These are phyloP conservation scores for Cryoendolithus antarcticus DNA, from an alignment of 2,329 filamentous ascomycete species.

Conservation along the genomic window DNA sequence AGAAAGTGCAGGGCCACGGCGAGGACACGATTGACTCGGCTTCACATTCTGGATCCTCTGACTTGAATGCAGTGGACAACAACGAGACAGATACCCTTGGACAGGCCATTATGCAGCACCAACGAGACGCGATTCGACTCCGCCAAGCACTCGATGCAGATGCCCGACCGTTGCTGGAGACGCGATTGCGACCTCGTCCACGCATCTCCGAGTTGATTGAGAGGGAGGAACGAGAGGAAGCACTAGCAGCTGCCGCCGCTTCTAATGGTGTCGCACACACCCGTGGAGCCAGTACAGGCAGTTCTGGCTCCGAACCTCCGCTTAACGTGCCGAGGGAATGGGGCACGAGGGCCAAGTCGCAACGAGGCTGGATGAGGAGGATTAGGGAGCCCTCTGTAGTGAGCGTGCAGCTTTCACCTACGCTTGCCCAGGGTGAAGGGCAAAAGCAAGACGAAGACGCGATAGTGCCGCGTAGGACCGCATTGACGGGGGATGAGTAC, in stretches of 20 bases:
- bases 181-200: slow-evolving; percentile 23
- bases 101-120: slow-evolving; percentile 30
- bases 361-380: slow-evolving; percentile 23
- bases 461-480: slow-evolving; percentile 11
- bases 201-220: slow-evolving; percentile 11
- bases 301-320: slow-evolving; percentile 30
- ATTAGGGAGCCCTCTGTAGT: slow-evolving; percentile 7
- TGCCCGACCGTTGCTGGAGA: slow-evolving; percentile 9
- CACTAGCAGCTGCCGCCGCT: neutral
- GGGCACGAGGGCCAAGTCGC: slow-evolving; percentile 21
- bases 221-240: slow-evolving; percentile 14
- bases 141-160: slow-evolving; percentile 21
- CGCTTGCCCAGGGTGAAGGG: neutral
- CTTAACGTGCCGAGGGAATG: slow-evolving; percentile 34
- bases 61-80: slow-evolving; percentile 26
- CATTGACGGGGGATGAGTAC: slow-evolving; percentile 15
- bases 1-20: slow-evolving; percentile 15
- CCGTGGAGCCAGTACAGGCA: slow-evolving; percentile 18
- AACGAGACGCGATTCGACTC: slow-evolving; percentile 30
- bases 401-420: neutral
- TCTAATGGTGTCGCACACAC: slow-evolving; percentile 1
- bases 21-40: slow-evolving; percentile 7
- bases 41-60: slow-evolving; percentile 16
- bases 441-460: slow-evolving; percentile 10
- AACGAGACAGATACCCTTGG: slow-evolving; percentile 35